These are phyloP conservation scores for Actinomucor elegans DNA, from an alignment of 371 early-diverging fungal species.

Conservation along the genomic window DNA sequence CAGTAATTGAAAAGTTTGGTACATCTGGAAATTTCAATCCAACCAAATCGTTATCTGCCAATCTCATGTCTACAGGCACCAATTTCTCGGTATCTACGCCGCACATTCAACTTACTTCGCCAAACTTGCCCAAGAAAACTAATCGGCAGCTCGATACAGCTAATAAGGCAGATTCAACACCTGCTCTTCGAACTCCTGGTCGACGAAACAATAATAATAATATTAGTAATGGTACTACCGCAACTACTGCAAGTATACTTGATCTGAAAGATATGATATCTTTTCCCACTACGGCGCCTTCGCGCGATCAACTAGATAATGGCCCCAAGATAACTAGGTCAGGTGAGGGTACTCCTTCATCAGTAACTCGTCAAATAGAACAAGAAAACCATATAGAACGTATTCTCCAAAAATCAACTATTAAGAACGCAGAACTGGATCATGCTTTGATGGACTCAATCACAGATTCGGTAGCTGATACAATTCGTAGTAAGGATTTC, in stretches of 20 bases:
- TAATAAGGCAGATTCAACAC: slow-evolving; percentile 1
- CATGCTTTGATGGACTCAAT: slow-evolving; percentile 50
- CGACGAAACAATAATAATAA: not conserved
- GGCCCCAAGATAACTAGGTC: not conserved
- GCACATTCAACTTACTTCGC: slow-evolving; percentile 25
- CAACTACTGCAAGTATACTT: slow-evolving; percentile 15
- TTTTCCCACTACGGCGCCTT: slow-evolving; percentile 11
- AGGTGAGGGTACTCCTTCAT: not conserved
- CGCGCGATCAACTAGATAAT: not conserved
- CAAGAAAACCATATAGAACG: slow-evolving; percentile 19
- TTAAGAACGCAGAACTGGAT: slow-evolving; percentile 35
- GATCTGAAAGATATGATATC: slow-evolving; percentile 29
- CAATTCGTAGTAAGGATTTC: slow-evolving; percentile 31
- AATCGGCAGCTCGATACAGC: not conserved
- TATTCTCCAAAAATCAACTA: slow-evolving; percentile 20
- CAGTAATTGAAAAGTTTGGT: slow-evolving; percentile 20
- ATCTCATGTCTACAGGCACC: not conserved
- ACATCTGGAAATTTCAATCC: not conserved
- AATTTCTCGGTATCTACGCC: slow-evolving; percentile 14
- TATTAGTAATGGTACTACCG: not conserved
- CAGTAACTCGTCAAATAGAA: not conserved
- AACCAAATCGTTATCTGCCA: not conserved
- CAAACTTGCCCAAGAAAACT: slow-evolving; percentile 13
- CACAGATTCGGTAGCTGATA: slow-evolving; percentile 37
- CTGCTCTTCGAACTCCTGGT: not conserved